Base-by-base conservation (phyloP, 2,329 filamentous ascomycete species). In the Trichoderma endophyticum region DNA sequence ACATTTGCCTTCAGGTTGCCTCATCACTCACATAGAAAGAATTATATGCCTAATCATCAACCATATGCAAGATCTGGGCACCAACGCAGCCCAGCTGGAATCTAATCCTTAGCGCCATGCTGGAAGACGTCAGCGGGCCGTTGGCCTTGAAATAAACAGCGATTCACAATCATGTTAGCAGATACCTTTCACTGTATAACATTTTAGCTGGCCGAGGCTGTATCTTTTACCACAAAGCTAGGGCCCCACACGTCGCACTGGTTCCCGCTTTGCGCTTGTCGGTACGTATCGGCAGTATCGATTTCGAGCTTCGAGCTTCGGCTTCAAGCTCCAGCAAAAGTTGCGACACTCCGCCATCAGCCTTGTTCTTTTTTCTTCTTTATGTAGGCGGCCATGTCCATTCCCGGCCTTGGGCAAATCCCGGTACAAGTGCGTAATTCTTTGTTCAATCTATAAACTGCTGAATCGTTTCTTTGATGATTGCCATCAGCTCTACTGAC, bases 321-420 rank as follows among this genome's bases (percentile, higher is more conserved):
- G 43, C 43, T 34, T 60, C 57, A 12, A 36, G 63, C 48, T 26
- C 6, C 26, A 48, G 28, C 36, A 66, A n/a, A 30, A 48, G 61
- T 51, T 51, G 14, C 14, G 48, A 56, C 48, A 66, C 48, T 24
- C 43, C 32, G 43, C 32, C 51, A 54, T 54, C 21, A 12, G 48
- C 54, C 43, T 26, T 34, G 30, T 1, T 39, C 12, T 43, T 26
- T 51, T 57, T 15, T 51, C 75, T 78, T 76, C 75, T 79, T 75
- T 70, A 81, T 81, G 81, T 81, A 81, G 78, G 73, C 72, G 72
- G 75, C 65, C 76, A 93, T 93, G 91, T 93, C 91, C 77, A 91
- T 93, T 79, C 91, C 91, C 76, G 91, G 91, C 77, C 83, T 93
- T 81, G 91, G 91, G 76, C 89, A 93, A 79, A 88, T 91, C 69